phyloP scores from a whole-genome alignment of 2,329 filamentous ascomycete species.

The Paraphoma chrysanthemicola region DNA sequence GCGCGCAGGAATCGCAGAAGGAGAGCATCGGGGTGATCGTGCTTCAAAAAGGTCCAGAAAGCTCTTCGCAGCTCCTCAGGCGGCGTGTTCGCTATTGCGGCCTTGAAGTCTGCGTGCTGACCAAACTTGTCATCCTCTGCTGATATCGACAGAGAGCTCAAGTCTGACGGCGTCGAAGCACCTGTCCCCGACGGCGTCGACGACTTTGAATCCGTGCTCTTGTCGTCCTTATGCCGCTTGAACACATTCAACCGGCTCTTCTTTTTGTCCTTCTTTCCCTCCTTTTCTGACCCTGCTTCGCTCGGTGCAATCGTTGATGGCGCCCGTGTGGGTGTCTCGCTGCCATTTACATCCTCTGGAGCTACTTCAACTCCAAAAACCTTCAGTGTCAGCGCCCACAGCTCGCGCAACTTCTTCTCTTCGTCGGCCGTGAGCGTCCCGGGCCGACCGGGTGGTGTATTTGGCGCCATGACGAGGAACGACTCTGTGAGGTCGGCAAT shows the following conservation, averaged over 20 bases:
- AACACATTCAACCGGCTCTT: constrained; percentile 79
- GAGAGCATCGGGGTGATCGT: constrained; percentile 88
- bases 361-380: constrained; percentile 66
- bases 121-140: constrained; percentile 86
- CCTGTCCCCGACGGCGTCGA: constrained; percentile 26
- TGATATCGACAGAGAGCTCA: constrained; percentile 40
- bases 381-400: constrained; percentile 80
- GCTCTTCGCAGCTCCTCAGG: constrained; percentile 81
- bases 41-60: constrained; percentile 94
- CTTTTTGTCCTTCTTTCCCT: constrained; percentile 67
- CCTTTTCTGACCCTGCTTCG: constrained; percentile 22
- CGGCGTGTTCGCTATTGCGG: constrained; percentile 76
- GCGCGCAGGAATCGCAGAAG: constrained; percentile 61
- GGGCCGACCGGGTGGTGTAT: constrained; percentile 71
- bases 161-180: constrained; percentile 32
- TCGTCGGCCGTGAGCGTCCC: constrained; percentile 90
- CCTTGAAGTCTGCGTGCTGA: constrained; percentile 83
- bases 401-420: constrained; percentile 83
- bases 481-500: constrained; percentile 33
- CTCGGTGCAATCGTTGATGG: constrained; percentile 11
- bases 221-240: constrained; percentile 62
- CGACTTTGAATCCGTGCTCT: constrained; percentile 45
- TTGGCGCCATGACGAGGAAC: constrained; percentile 49
- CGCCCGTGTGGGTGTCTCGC: constrained; percentile 12
- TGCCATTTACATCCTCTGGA: constrained; percentile 39